These are phyloP conservation scores for Claviceps spartinae DNA, from an alignment of 2,329 filamentous ascomycete genomes.

Conservation along the genomic window DNA sequence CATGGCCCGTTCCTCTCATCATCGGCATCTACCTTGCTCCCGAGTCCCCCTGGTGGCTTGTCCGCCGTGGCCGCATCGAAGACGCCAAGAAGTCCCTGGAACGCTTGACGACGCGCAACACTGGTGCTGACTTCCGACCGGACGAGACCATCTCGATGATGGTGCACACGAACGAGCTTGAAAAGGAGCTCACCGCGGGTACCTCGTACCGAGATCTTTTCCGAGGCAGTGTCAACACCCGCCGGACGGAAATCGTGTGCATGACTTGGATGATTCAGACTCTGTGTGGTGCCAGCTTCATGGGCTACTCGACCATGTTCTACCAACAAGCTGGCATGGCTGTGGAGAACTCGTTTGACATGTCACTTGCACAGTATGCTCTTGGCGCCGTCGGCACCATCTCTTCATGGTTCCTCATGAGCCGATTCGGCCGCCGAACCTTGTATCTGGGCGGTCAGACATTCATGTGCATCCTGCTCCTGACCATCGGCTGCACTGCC, in stretches of 20 bases:
- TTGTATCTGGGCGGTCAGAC: conserved; percentile 34
- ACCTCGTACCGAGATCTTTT: conserved; percentile 34
- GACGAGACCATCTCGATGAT: conserved; percentile 37
- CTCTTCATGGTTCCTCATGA: conserved; percentile 31
- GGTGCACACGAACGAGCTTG: conserved; percentile 35
- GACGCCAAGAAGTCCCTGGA: conserved; percentile 25
- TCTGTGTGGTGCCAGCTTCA: conserved; percentile 28
- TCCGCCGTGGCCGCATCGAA: conserved; percentile 25
- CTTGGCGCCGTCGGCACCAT: conserved; percentile 32
- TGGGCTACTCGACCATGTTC: conserved; percentile 46
- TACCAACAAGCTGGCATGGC: conserved; percentile 29
- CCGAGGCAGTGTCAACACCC: conserved; percentile 26
- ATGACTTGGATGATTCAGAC: conserved; percentile 30
- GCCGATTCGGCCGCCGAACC: conserved; percentile 29
- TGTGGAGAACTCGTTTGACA: conserved; percentile 23
- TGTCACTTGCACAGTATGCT: conserved; percentile 28
- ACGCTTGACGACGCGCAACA: conserved; percentile 27
- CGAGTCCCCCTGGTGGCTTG: conserved; percentile 37
- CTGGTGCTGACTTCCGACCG: conserved; percentile 19
- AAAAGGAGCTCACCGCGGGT: conserved; percentile 26
- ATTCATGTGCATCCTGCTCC: conserved; percentile 28
- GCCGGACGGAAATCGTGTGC: conserved; percentile 32
- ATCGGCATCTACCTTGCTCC: conserved; percentile 30
- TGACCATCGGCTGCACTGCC: conserved; percentile 41
- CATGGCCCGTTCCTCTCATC: conserved; percentile 32